Evolutionary conservation across 2,329 filamentous ascomycete genomes (phyloP).

Genomic region (Nigrospora osmanthi): DNA sequence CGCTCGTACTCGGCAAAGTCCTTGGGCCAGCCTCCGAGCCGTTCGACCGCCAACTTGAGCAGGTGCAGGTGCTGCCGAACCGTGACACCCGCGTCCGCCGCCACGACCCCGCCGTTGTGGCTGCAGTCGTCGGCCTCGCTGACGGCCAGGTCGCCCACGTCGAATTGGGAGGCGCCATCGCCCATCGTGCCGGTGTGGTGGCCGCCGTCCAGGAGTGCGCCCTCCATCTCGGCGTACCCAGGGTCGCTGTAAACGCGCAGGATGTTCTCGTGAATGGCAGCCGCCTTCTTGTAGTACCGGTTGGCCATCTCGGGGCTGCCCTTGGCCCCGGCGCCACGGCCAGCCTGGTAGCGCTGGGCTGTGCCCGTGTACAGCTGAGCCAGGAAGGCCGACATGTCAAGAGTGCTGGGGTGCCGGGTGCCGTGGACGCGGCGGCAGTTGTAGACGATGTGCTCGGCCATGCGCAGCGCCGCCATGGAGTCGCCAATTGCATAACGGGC

Average conservation of each 20-base stretch:
- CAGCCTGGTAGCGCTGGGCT: constrained; percentile 22
- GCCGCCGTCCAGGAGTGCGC: constrained; percentile 2
- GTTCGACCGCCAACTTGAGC: constrained; percentile 28
- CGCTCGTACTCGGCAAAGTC: constrained; percentile 36
- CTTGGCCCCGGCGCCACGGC: constrained; percentile 20
- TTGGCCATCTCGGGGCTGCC: constrained; percentile 22
- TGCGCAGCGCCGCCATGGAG: constrained; percentile 8
- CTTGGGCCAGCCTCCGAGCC: constrained; percentile 34
- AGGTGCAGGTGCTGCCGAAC: constrained; percentile 26
- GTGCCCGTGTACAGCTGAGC: constrained; percentile 17
- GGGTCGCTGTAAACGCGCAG: constrained; percentile 25
- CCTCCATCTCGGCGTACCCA: constrained; percentile 18
- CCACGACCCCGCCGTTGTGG: background rate
- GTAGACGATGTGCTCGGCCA: constrained; percentile 16
- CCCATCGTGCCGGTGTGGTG: constrained; percentile 12
- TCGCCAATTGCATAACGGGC: constrained; percentile 11
- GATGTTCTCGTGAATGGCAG: constrained; percentile 25
- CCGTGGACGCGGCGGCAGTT: constrained; percentile 15
- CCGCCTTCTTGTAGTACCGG: constrained; percentile 28
- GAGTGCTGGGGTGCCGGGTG: constrained; percentile 9
- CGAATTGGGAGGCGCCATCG: constrained; percentile 13
- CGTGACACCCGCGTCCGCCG: constrained; percentile 17
- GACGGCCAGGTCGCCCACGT: constrained; percentile 8
- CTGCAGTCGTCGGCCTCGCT: background rate
- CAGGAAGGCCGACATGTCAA: constrained; percentile 13